A percentile compares a stretch with the other conserved stretches of the same genome.
phyloP scores from a whole-genome alignment of 176 grass and related monocot genomes.

The Aegilops sharonensis region DNA sequence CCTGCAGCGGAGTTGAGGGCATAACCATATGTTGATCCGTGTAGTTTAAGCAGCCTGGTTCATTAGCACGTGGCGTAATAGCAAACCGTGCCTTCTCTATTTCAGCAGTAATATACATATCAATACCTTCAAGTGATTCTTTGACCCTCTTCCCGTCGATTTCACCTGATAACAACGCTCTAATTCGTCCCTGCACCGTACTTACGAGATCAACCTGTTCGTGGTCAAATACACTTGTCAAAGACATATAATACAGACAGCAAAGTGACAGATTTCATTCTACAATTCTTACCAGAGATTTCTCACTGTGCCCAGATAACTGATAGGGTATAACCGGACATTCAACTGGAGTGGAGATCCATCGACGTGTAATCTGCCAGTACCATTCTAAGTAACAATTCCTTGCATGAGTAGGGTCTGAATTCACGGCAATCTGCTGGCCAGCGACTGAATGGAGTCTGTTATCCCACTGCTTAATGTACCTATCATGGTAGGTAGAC shows the following conservation, averaged over 20 bases:
- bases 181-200: slow-evolving; percentile 40
- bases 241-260: neutral
- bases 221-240: slow-evolving; percentile 4
- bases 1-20: neutral
- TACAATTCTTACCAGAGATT: slow-evolving; percentile 33
- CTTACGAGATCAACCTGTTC: slow-evolving; percentile 46
- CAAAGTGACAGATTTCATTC: slow-evolving; percentile 2
- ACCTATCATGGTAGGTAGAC: slow-evolving; percentile 45
- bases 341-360: slow-evolving; percentile 50
- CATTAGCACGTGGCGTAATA: neutral
- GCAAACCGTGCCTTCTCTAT: slow-evolving; percentile 30
- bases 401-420: slow-evolving; percentile 39
- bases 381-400: slow-evolving; percentile 53
- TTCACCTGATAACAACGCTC: slow-evolving; percentile 37
- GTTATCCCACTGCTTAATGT: slow-evolving; percentile 43
- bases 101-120: slow-evolving; percentile 40
- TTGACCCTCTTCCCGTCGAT: slow-evolving; percentile 19
- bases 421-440: slow-evolving; percentile 3
- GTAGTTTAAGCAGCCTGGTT: neutral
- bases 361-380: slow-evolving; percentile 43
- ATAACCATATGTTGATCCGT: slow-evolving; percentile 2
- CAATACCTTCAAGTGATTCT: slow-evolving; percentile 38
- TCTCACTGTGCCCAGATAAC: slow-evolving; percentile 25
- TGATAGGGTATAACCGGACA: slow-evolving; percentile 37
- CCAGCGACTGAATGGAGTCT: slow-evolving; percentile 25